Evolutionary conservation across 495 filamentous ascomycete genomes (phyloP).

Genomic region (Podospora pseudoanserina): DNA sequence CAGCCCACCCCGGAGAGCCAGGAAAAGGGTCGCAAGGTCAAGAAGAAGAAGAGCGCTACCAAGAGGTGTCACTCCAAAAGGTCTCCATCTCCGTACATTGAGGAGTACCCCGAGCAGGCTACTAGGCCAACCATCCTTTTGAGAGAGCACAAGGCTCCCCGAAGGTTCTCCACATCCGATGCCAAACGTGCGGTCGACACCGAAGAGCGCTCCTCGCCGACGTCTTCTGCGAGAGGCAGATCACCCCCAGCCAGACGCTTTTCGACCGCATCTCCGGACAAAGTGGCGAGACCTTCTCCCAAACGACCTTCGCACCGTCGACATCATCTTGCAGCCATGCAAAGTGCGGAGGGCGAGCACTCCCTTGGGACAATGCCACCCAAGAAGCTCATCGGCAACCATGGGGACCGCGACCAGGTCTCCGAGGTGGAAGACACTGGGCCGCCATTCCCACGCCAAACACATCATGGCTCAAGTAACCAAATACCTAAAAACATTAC

Average conservation of each 20-base stretch:
- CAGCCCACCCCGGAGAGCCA: neutral
- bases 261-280: constrained; percentile 10
- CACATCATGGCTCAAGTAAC: neutral
- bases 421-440: neutral
- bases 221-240: constrained; percentile 16
- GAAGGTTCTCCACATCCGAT: constrained; percentile 23
- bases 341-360: constrained; percentile 3
- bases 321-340: neutral
- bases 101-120: constrained; percentile 29
- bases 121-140: constrained; percentile 23
- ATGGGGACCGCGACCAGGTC: neutral
- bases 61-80: constrained; percentile 13
- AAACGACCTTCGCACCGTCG: constrained; percentile 2
- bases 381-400: neutral
- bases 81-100: constrained; percentile 30
- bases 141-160: constrained; percentile 29
- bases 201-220: constrained; percentile 13
- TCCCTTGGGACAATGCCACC: neutral
- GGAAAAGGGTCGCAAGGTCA: constrained; percentile 9
- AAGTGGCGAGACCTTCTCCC: constrained; percentile 9
- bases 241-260: constrained; percentile 22
- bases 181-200: constrained; percentile 15
- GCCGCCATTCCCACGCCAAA: constrained; percentile 5
- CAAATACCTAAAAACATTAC: constrained; percentile 4
- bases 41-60: constrained; percentile 1